Conservation (phyloP, 164 flowering plant genomes). For the Annona cherimola region DNA sequence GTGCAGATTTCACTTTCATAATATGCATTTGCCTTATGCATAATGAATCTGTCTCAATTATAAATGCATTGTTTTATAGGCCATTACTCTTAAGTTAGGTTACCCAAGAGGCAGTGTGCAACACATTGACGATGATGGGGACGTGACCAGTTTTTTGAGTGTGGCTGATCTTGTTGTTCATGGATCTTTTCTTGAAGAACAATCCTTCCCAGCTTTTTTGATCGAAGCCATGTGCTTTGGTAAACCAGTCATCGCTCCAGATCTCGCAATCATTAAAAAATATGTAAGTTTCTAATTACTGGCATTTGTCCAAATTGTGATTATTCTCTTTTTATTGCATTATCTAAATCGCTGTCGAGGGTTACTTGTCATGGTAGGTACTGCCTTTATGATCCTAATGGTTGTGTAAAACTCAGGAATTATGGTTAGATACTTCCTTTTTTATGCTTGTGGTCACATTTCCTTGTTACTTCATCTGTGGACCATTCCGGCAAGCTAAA, state of each 20-base stretch:
- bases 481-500: background rate
- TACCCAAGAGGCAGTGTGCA: conserved; percentile 61
- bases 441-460: background rate
- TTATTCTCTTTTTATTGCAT: background rate
- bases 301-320: background rate
- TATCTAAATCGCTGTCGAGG: background rate
- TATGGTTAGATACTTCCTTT: background rate
- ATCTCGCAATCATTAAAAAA: conserved; percentile 66
- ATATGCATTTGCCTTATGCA: background rate
- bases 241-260: conserved; percentile 83
- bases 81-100: conserved; percentile 56
- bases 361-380: background rate
- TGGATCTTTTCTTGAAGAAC: conserved; percentile 90
- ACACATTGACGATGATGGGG: conserved; percentile 44
- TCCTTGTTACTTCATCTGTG: background rate
- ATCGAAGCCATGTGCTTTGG: conserved; percentile 73
- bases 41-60: background rate
- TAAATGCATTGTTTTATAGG: conserved; percentile 32
- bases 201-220: conserved; percentile 80
- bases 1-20: background rate
- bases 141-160: conserved; percentile 38
- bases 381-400: background rate
- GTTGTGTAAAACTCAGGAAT: background rate
- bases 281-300: conserved; percentile 44
- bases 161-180: conserved; percentile 71